These are phyloP conservation scores for Taxawa tesnikishii DNA, from an alignment of 2,329 filamentous ascomycete genomes.

Conservation along the genomic window DNA sequence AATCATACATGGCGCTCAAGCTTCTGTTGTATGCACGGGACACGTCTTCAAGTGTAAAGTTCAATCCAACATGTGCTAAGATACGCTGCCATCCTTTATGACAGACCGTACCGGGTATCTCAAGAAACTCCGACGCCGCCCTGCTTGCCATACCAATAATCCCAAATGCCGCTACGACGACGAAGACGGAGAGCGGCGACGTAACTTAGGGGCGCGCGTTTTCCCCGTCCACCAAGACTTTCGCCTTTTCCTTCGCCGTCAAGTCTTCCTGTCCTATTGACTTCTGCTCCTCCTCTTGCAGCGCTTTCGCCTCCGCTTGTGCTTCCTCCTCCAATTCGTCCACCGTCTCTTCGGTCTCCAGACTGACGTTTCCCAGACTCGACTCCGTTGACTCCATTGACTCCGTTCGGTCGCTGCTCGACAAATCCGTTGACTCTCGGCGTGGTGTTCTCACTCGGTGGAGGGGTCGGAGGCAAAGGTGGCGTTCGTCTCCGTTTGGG, in stretches of 20 bases:
- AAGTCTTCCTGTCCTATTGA: conserved; percentile 1
- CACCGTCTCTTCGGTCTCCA: background rate
- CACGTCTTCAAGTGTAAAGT: no score
- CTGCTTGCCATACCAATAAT: conserved; percentile 4
- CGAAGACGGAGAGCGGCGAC: conserved; percentile 10
- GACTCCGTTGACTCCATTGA: conserved; percentile 4
- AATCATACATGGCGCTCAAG: no score
- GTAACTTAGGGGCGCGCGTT: conserved; percentile 10
- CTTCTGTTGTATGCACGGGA: no score
- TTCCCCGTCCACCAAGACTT: conserved; percentile 4
- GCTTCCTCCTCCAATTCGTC: conserved; percentile 2
- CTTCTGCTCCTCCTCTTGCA: conserved; percentile 5
- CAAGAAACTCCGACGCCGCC: background rate
- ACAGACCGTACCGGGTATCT: no score
- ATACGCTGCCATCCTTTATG: no score
- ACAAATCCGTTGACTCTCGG: conserved; percentile 5
- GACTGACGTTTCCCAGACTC: conserved; percentile 3
- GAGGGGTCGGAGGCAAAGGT: background rate
- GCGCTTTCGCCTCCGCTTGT: no score
- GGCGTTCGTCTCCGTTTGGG: conserved; percentile 5
- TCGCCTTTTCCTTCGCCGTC: conserved; percentile 2
- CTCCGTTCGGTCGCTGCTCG: conserved; percentile 1
- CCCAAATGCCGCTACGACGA: conserved; percentile 6
- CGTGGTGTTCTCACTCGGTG: conserved; percentile 3
- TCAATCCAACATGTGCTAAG: no score